phyloP scores from a whole-genome alignment of 208 protist species.

The Phytomonas sp. region DNA sequence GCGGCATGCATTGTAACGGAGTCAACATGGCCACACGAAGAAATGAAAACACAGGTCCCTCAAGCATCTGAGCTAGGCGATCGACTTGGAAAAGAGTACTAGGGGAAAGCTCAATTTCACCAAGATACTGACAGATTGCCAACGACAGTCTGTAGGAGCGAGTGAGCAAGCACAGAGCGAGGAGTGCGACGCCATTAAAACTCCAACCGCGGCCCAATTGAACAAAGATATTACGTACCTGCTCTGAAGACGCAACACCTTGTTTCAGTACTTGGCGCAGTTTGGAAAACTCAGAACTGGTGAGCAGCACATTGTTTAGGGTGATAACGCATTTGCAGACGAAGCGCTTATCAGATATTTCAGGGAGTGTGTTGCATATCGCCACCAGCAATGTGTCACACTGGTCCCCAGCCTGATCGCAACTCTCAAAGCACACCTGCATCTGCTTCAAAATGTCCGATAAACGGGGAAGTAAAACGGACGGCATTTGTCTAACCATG shows the following conservation, averaged over 20 bases:
- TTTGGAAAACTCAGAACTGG: conserved; percentile 78
- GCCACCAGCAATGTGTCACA: conserved; percentile 14
- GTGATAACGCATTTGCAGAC: conserved; percentile 59
- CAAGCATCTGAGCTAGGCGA: conserved; percentile 93
- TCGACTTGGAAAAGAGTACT: conserved; percentile 92
- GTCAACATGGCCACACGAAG: conserved; percentile 89
- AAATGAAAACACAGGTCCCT: conserved; percentile 92
- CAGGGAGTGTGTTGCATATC: conserved; percentile 16
- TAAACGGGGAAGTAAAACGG: conserved; percentile 26
- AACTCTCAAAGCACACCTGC: conserved; percentile 18
- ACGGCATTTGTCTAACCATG: neutral
- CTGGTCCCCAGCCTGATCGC: neutral
- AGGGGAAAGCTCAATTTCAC: conserved; percentile 83
- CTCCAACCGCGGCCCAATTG: conserved; percentile 78
- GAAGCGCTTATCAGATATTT: conserved; percentile 37
- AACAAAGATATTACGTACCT: conserved; percentile 28
- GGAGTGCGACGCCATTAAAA: conserved; percentile 83
- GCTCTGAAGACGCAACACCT: conserved; percentile 7
- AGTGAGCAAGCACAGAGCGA: conserved; percentile 90
- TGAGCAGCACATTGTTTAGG: conserved; percentile 73
- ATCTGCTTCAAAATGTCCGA: conserved; percentile 42
- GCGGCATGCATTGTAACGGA: conserved; percentile 57
- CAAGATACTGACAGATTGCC: conserved; percentile 44
- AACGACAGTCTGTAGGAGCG: conserved; percentile 80
- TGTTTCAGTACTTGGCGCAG: conserved; percentile 65